Percentiles rank a stretch among this genome's conserved stretches.
Evolutionary conservation across 768 basidiomycete genomes (phyloP).

Genomic region (Porphyrellus cyaneotinctus): DNA sequence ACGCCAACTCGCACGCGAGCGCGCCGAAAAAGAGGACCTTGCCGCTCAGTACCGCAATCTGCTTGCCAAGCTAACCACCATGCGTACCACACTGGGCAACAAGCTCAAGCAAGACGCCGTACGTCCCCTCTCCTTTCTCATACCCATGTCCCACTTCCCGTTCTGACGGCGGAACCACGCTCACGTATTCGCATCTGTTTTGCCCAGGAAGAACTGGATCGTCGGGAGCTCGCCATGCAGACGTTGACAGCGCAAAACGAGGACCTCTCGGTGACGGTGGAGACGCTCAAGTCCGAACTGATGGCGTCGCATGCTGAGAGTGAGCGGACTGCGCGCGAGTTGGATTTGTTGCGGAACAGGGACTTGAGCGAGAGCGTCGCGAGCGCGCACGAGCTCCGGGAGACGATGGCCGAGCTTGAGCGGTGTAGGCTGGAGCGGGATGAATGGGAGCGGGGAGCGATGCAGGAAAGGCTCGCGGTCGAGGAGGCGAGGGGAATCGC

Average conservation of each 20-base stretch:
- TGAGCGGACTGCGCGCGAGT: slow-evolving; percentile 62
- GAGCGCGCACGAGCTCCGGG: slow-evolving; percentile 78
- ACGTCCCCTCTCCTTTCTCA: slow-evolving; percentile 29
- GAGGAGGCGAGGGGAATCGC: slow-evolving; percentile 65
- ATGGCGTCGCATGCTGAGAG: slow-evolving; percentile 71
- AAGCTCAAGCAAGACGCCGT: slow-evolving; percentile 97
- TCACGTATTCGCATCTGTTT: not conserved
- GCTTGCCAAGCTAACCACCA: slow-evolving; percentile 83
- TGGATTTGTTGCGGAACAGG: slow-evolving; percentile 62
- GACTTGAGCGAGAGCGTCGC: slow-evolving; percentile 64
- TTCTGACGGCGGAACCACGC: not conserved
- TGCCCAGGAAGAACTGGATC: slow-evolving; percentile 93
- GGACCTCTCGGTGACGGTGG: slow-evolving; percentile 63
- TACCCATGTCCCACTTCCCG: no score
- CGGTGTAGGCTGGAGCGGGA: slow-evolving; percentile 77
- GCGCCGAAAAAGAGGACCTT: slow-evolving; percentile 85
- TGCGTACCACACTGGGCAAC: slow-evolving; percentile 90
- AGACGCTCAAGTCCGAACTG: slow-evolving; percentile 79
- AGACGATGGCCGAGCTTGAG: slow-evolving; percentile 84
- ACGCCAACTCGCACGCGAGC: slow-evolving; percentile 67
- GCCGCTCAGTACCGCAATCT: slow-evolving; percentile 82
- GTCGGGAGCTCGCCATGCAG: slow-evolving; percentile 80
- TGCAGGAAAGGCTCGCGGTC: slow-evolving; percentile 62
- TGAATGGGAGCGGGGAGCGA: slow-evolving; percentile 59
- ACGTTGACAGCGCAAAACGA: slow-evolving; percentile 76